Conservation (phyloP, 1,284 basidiomycete species). For the Apiotrichum gracile region DNA sequence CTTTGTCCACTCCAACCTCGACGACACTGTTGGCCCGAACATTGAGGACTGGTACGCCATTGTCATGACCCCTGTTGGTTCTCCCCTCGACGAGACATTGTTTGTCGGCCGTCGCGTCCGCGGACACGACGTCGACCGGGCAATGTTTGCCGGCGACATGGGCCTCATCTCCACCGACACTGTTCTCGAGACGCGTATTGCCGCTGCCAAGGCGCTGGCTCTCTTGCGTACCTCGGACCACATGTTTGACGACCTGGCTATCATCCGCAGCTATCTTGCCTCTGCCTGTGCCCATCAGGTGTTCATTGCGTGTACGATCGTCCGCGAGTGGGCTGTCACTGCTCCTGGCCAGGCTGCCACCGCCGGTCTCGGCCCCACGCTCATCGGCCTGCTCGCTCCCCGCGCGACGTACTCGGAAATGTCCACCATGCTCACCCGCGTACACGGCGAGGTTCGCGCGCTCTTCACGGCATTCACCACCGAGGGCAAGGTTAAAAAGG, state of each 20-base stretch:
- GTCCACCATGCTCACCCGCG: constrained; percentile 70
- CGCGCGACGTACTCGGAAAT: constrained; percentile 88
- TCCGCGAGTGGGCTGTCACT: constrained; percentile 80
- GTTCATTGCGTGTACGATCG: constrained; percentile 72
- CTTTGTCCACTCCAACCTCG: constrained; percentile 52
- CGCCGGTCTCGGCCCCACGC: constrained; percentile 54
- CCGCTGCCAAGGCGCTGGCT: constrained; percentile 74
- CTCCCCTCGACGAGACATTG: constrained; percentile 63
- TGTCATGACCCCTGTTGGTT: constrained; percentile 85
- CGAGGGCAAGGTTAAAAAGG: constrained; percentile 78
- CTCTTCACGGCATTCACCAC: constrained; percentile 72
- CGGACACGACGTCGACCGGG: constrained; percentile 92
- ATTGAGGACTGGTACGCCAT: constrained; percentile 68
- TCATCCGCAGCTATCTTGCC: constrained; percentile 70
- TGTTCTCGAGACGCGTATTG: constrained; percentile 74
- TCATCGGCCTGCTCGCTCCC: constrained; percentile 69
- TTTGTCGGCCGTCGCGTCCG: constrained; percentile 55
- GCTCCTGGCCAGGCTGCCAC: constrained; percentile 57
- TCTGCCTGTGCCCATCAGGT: constrained; percentile 89
- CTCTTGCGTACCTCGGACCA: constrained; percentile 17
- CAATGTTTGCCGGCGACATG: constrained; percentile 87
- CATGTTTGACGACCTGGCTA: constrained; percentile 49
- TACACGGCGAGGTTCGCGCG: constrained; percentile 72
- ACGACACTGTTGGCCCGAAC: constrained; percentile 28
- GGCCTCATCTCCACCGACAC: constrained; percentile 73